Conservation (phyloP, 2,329 filamentous ascomycete species). For the Alternaria arbusti region DNA sequence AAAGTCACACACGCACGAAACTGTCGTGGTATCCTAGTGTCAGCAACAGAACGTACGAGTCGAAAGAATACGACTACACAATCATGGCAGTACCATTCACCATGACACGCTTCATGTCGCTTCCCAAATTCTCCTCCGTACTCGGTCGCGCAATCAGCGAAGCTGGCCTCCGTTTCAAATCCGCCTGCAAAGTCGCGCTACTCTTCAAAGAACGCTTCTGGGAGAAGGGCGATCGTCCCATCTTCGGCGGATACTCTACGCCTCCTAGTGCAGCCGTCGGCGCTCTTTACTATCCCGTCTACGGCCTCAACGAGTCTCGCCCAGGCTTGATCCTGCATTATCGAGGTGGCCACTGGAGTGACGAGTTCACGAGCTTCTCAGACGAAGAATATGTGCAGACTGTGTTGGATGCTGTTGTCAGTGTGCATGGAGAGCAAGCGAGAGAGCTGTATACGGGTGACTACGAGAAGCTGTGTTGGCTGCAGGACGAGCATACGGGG, state of each 20-base stretch:
- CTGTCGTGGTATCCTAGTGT: background rate
- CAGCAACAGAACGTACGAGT: background rate
- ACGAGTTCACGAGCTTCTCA: background rate
- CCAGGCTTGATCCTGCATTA: background rate
- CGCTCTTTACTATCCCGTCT: background rate
- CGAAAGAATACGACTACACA: slow-evolving; percentile 3
- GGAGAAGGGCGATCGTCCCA: background rate
- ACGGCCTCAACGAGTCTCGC: background rate
- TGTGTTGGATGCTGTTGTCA: background rate
- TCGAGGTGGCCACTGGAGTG: background rate
- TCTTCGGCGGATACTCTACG: background rate
- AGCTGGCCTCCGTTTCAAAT: background rate
- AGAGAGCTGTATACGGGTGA: background rate
- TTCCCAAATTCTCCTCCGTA: slow-evolving; percentile 1
- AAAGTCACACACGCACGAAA: background rate
- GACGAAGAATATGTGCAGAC: background rate
- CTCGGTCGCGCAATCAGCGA: slow-evolving; percentile 1
- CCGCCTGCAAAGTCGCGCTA: background rate
- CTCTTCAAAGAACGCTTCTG: background rate
- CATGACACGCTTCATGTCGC: slow-evolving; percentile 6
- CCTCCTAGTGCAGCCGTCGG: background rate
- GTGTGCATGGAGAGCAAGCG: background rate
- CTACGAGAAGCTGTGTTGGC: background rate
- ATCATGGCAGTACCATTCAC: slow-evolving; percentile 1
- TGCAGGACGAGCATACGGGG: background rate